These are phyloP conservation scores for Komagataea norvegica DNA, from an alignment of 1,139 yeast genomes.

Conservation along the genomic window DNA sequence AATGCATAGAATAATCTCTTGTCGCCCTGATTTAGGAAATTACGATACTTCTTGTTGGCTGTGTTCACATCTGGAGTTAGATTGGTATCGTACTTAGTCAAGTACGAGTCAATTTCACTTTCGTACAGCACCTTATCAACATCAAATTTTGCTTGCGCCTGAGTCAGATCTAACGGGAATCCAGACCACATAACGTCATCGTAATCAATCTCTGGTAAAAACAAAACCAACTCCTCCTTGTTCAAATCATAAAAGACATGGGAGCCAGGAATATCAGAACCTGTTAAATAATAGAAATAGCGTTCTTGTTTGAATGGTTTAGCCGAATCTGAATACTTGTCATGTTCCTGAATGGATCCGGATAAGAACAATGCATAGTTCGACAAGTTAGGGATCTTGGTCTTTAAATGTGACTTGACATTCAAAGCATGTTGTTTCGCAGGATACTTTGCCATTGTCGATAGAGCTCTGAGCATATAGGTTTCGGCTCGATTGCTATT, in stretches of 20 bases:
- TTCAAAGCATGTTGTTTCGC: slow-evolving; percentile 63
- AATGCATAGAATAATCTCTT: slow-evolving; percentile 61
- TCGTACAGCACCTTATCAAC: slow-evolving; percentile 76
- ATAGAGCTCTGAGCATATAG: slow-evolving; percentile 4
- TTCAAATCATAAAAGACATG: slow-evolving; percentile 57
- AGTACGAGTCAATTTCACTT: slow-evolving; percentile 37
- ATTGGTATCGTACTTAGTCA: slow-evolving; percentile 26
- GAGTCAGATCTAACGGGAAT: slow-evolving; percentile 63
- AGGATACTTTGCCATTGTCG: slow-evolving; percentile 50
- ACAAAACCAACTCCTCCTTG: slow-evolving; percentile 57
- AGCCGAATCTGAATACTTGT: slow-evolving; percentile 77
- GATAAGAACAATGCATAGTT: slow-evolving; percentile 50
- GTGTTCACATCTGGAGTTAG: slow-evolving; percentile 38
- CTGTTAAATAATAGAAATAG: slow-evolving; percentile 81
- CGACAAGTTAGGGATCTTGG: slow-evolving; percentile 22
- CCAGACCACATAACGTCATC: slow-evolving; percentile 99
- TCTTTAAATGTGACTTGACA: slow-evolving; percentile 43
- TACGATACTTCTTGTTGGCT: slow-evolving; percentile 28
- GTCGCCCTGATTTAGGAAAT: slow-evolving; percentile 39
- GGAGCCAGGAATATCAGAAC: slow-evolving; percentile 78
- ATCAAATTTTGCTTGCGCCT: slow-evolving; percentile 62
- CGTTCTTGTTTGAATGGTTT: slow-evolving; percentile 84
- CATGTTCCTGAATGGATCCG: slow-evolving; percentile 57
- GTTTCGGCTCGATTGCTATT: too few relatives aligned
- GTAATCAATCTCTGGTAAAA: slow-evolving; percentile 74